Conservation (phyloP, 768 basidiomycete genomes). For the Rhizopogon vesiculosus region DNA sequence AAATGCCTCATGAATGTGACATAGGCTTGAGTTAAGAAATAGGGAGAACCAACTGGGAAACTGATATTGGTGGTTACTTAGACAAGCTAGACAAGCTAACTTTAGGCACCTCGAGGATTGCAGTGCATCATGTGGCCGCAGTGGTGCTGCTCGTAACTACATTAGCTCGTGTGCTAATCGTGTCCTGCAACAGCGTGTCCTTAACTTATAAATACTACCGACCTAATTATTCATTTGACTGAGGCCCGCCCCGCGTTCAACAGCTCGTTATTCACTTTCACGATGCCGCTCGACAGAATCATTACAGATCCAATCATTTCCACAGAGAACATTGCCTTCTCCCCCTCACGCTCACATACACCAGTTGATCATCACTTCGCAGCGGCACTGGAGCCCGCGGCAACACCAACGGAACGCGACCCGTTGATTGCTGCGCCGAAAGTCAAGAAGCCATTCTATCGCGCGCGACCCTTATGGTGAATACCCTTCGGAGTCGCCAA, state of each 20-base stretch:
- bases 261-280: neutral
- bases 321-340: slow-evolving; percentile 25
- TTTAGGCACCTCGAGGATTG: neutral
- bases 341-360: slow-evolving; percentile 14
- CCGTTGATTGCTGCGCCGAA: slow-evolving; percentile 23
- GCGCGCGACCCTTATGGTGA: slow-evolving; percentile 45
- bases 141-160: neutral
- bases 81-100: too few relatives aligned
- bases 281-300: slow-evolving; percentile 26
- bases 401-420: slow-evolving; percentile 25
- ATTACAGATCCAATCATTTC: slow-evolving; percentile 30
- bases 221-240: neutral
- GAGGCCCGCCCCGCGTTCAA: slow-evolving; percentile 6
- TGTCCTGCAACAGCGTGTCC: neutral
- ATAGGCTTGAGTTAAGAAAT: too few relatives aligned
- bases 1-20: too few relatives aligned
- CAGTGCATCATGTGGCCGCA: neutral
- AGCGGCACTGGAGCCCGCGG: neutral
- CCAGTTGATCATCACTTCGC: slow-evolving; percentile 17
- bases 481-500: neutral
- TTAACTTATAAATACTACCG: slow-evolving; percentile 1
- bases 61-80: too few relatives aligned
- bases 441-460: slow-evolving; percentile 43
- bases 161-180: neutral
- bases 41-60: neutral